Evolutionary conservation across 2,329 filamentous ascomycete genomes (phyloP).

Genomic region (Fusarium metavorans): DNA sequence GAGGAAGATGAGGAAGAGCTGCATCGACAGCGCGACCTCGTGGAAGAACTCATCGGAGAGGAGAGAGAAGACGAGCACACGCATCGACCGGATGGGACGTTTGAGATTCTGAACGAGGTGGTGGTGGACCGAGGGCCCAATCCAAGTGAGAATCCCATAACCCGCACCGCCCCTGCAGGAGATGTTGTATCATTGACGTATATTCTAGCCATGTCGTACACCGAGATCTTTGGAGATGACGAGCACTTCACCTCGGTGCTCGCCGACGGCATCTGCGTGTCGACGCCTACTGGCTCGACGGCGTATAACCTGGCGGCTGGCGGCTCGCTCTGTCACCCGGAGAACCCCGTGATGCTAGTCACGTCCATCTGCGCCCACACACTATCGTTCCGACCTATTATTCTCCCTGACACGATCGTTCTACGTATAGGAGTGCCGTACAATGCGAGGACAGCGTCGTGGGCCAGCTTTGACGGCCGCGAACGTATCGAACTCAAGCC

Average conservation of each 20-base stretch:
- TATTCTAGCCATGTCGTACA: conserved; percentile 82
- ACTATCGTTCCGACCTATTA: conserved; percentile 94
- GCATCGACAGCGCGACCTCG: conserved; percentile 71
- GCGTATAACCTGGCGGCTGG: conserved; percentile 96
- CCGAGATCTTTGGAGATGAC: conserved; percentile 93
- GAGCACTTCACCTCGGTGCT: conserved; percentile 95
- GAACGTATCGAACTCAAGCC: conserved; percentile 84
- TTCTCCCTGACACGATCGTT: conserved; percentile 95
- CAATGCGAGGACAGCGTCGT: conserved; percentile 86
- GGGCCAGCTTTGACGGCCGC: conserved; percentile 98
- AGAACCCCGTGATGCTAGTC: conserved; percentile 95
- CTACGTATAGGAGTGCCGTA: conserved; percentile 95
- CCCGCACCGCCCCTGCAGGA: neutral
- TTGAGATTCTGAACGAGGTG: conserved; percentile 96
- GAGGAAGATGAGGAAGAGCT: conserved; percentile 55
- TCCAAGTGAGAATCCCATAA: conserved; percentile 72
- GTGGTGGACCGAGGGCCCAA: conserved; percentile 95
- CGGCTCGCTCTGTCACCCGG: conserved; percentile 94
- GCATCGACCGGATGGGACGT: conserved; percentile 85
- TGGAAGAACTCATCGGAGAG: conserved; percentile 91
- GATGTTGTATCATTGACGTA: conserved; percentile 13
- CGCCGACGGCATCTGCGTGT: conserved; percentile 92
- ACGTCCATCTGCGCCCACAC: conserved; percentile 97
- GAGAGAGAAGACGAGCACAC: conserved; percentile 87
- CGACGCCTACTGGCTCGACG: conserved; percentile 93